These are phyloP conservation scores for Ilex asprella DNA, from an alignment of 257 asterid genomes.

Conservation along the genomic window DNA sequence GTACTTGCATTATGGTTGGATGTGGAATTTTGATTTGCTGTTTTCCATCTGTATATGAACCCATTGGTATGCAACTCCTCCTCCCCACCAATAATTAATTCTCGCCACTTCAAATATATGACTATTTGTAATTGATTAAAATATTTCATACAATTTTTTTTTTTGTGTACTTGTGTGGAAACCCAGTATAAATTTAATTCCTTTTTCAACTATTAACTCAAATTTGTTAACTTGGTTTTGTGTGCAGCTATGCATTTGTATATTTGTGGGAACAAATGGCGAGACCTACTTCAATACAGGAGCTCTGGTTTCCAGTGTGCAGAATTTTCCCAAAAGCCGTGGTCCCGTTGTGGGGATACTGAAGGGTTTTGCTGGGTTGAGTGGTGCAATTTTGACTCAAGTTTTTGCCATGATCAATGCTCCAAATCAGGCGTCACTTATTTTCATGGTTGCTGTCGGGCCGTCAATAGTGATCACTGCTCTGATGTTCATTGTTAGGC, in stretches of 20 bases:
- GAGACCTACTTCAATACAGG: conserved; percentile 39
- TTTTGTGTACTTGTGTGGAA: too few relatives aligned
- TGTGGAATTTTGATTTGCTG: too few relatives aligned
- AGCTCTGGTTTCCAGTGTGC: conserved; percentile 34
- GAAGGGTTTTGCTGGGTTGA: conserved; percentile 38
- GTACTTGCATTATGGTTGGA: too few relatives aligned
- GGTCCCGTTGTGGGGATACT: conserved; percentile 34
- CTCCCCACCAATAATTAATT: too few relatives aligned
- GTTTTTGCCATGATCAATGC: conserved; percentile 29
- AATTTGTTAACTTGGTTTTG: not conserved
- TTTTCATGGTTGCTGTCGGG: conserved; percentile 32
- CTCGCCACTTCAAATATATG: too few relatives aligned
- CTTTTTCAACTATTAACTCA: too few relatives aligned
- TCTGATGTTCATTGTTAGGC: conserved; percentile 34
- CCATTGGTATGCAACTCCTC: too few relatives aligned
- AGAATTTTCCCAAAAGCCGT: conserved; percentile 34
- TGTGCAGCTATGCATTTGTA: conserved; percentile 35
- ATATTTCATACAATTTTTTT: too few relatives aligned
- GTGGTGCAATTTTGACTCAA: conserved; percentile 39
- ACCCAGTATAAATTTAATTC: too few relatives aligned
- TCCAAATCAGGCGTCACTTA: conserved; percentile 28
- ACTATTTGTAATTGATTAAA: too few relatives aligned
- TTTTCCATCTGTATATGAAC: too few relatives aligned
- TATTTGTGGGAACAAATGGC: conserved; percentile 35
- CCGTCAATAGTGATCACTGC: conserved; percentile 26